Conservation (phyloP, 169 alveolate species). For the Babesia bovis region DNA sequence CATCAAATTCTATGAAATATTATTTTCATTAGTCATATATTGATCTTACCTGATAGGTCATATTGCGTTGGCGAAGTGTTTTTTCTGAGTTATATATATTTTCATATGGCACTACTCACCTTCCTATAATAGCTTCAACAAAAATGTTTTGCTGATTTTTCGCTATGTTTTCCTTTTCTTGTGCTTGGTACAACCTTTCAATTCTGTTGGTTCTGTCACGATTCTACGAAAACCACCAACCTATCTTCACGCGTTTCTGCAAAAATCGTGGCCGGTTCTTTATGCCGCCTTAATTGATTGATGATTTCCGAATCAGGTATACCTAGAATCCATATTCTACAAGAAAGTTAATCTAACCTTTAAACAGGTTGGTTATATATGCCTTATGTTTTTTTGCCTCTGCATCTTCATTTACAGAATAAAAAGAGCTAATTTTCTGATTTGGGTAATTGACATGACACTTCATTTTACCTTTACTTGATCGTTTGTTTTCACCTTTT, state of each 20-base stretch:
- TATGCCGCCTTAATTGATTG: conserved; percentile 16
- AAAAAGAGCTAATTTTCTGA: neutral
- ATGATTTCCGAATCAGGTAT: conserved; percentile 34
- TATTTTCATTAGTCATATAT: neutral
- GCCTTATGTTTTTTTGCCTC: neutral
- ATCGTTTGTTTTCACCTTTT: conserved; percentile 8
- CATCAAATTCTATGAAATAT: neutral
- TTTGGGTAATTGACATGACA: neutral
- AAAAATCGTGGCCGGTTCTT: conserved; percentile 39
- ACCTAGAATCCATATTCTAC: neutral
- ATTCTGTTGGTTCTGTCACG: neutral
- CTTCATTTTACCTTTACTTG: conserved; percentile 32
- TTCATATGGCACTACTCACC: neutral
- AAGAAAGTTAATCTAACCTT: conserved; percentile 7
- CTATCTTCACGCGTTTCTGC: conserved; percentile 57
- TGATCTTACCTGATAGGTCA: neutral
- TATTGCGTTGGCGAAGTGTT: neutral
- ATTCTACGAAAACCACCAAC: conserved; percentile 1
- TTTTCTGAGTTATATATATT: neutral
- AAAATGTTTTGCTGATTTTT: conserved; percentile 5
- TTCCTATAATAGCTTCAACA: conserved; percentile 13
- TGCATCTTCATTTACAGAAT: neutral
- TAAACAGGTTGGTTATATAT: neutral
- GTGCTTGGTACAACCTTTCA: conserved; percentile 16
- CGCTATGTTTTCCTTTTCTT: neutral